Evolutionary conservation across 192 early-diverging fungal species (phyloP), one percentile per base, ranked within the genome.

Genomic region (Podila clonocystis): DNA sequence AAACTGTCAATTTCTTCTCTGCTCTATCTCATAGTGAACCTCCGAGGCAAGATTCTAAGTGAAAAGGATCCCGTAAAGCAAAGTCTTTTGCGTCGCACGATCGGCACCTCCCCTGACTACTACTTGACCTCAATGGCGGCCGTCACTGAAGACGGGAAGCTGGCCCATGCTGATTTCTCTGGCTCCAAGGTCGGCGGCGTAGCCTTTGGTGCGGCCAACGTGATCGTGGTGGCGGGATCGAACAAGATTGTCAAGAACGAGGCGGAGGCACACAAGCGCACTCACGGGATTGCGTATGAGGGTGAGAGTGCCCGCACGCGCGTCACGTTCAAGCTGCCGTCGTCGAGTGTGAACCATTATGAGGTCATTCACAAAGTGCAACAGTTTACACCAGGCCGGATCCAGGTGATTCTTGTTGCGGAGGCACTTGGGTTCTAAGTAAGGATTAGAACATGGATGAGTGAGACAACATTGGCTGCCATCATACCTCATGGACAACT

Each of bases 191-290:
- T 84, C 34, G 72, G 73, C 13, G 83, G 83, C 50, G 75, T 73
- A 11, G 57, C 72, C 49, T 71, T 82, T 24, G 75, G 75, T 50
- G 67, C 80, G 49, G 50, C 31, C 22, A 82, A 76, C 62, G 65
- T 75, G 19, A 72, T 84, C 9, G 67, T 84, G 15, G 28, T 84
- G 41, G 70, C 57, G 19, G 83, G 83, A 29, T 58, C 83, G 67
- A 84, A 84, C 70, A 84, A 84, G 67, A 84, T 84, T 38, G 83
- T 84, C 59, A 82, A 82, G 72, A 73, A 84, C 57, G 65, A 73
- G 61, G 67, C 41, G 2, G 83, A 65, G n/a, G 83, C 80, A 6
- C 36, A 29, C 59, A 75, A 38, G 29, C 76, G 83, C 19, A 70
- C 66, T 24, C 24, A 38, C 50, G 78, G 82, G 78, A 82, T 68